Conservation (phyloP, 192 early-diverging fungal species). For the Mortierella claussenii region DNA sequence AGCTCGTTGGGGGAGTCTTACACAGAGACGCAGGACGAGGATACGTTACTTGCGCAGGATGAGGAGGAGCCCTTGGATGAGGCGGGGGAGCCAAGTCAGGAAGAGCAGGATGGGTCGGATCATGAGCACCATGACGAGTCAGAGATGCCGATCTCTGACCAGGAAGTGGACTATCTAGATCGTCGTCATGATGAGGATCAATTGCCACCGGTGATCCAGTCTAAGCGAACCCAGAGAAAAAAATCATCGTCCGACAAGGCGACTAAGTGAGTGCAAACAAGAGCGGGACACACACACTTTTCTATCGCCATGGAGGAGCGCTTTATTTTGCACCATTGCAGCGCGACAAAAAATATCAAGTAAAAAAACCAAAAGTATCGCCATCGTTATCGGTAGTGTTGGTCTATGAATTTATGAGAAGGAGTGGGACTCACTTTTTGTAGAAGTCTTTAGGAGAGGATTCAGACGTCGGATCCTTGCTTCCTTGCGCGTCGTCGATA, state of each 20-base stretch:
- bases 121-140: slow-evolving; percentile 31
- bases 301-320: too few relatives aligned
- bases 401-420: too few relatives aligned
- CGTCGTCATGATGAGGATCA: slow-evolving; percentile 41
- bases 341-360: too few relatives aligned
- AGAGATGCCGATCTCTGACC: slow-evolving; percentile 30
- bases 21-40: not conserved
- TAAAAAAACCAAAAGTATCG: too few relatives aligned
- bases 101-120: slow-evolving; percentile 5
- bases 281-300: too few relatives aligned
- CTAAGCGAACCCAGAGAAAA: not conserved
- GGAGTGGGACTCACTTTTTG: too few relatives aligned
- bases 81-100: slow-evolving; percentile 4
- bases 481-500: too few relatives aligned
- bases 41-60: slow-evolving; percentile 7
- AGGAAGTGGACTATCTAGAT: slow-evolving; percentile 37
- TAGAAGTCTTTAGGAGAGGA: too few relatives aligned
- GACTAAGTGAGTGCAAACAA: not conserved
- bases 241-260: not conserved
- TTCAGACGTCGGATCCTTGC: too few relatives aligned
- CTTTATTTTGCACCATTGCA: too few relatives aligned
- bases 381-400: too few relatives aligned
- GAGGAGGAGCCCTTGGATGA: slow-evolving; percentile 11
- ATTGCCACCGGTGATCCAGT: not conserved
- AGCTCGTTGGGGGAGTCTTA: not conserved